A percentile compares a stretch with the other conserved stretches of the same genome.
Conservation (phyloP, 2,329 filamentous ascomycete genomes). For the Penicillium sp. region DNA sequence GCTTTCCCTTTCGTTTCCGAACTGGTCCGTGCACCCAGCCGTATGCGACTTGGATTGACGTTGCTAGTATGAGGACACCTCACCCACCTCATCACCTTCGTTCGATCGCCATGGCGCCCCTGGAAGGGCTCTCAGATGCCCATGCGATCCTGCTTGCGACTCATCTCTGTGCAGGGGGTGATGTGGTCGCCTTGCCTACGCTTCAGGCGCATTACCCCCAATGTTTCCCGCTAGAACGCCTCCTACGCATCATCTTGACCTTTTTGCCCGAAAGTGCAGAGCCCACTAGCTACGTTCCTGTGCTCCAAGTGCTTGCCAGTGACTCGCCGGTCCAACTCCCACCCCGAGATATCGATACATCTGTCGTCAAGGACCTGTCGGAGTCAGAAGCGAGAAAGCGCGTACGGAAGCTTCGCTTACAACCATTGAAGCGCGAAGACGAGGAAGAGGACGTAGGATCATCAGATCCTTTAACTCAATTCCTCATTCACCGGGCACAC, state of each 20-base stretch:
- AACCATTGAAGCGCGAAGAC: conserved; percentile 48
- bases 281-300: conserved; percentile 50
- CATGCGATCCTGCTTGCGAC: conserved; percentile 59
- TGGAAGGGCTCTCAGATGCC: conserved; percentile 49
- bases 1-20: conserved; percentile 34
- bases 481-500: conserved; percentile 60
- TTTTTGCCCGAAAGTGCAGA: conserved; percentile 60
- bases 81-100: conserved; percentile 20
- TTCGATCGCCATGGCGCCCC: conserved; percentile 36
- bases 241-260: conserved; percentile 59
- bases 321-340: conserved; percentile 24
- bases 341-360: conserved; percentile 44
- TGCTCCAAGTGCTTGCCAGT: conserved; percentile 49
- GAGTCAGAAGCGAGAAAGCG: conserved; percentile 51
- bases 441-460: conserved; percentile 45
- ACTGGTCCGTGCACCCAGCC: conserved; percentile 30
- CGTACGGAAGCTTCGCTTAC: conserved; percentile 52
- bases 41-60: conserved; percentile 25
- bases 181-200: conserved; percentile 52
- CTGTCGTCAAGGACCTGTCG: conserved; percentile 49
- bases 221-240: conserved; percentile 51
- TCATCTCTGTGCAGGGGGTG: conserved; percentile 54
- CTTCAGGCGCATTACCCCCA: conserved; percentile 50
- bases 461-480: conserved; percentile 52
- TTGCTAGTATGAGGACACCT: conserved; percentile 28